Evolutionary conservation across 129 eudicot species (phyloP).

Genomic region (Pseudognaphalium luteoalbum): DNA sequence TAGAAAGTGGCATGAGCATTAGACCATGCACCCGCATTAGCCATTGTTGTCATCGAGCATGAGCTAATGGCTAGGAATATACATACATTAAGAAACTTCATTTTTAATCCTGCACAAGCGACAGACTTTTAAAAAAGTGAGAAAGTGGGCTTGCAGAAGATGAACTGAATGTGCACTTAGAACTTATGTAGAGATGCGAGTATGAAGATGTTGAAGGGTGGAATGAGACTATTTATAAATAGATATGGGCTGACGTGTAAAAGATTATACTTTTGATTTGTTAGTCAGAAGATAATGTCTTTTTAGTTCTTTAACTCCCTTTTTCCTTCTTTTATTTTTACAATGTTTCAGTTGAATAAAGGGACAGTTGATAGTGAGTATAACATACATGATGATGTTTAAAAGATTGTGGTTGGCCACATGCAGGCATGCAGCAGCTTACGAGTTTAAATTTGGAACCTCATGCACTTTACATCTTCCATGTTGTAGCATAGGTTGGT

Average conservation of each 20-base stretch:
- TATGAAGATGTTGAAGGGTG: conserved; percentile 14
- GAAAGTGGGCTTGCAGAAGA: neutral
- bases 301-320: neutral
- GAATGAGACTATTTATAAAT: conserved; percentile 24
- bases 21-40: conserved; percentile 22
- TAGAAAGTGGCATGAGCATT: conserved; percentile 37
- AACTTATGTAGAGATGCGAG: conserved; percentile 19
- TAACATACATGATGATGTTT: neutral
- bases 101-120: neutral
- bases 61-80: conserved; percentile 23
- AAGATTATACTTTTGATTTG: neutral
- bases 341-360: neutral
- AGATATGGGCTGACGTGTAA: conserved; percentile 6
- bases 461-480: too few relatives aligned
- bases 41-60: conserved; percentile 10
- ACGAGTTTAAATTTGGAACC: too few relatives aligned
- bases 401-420: neutral
- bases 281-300: conserved; percentile 1
- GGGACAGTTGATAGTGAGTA: too few relatives aligned
- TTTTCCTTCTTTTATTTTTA: neutral
- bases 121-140: too few relatives aligned
- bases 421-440: neutral
- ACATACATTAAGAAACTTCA: conserved; percentile 29
- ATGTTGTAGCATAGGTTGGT: too few relatives aligned
- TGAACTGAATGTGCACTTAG: conserved; percentile 1